These are phyloP conservation scores for Exobasidium rhododendri DNA, from an alignment of 1,284 basidiomycete species.

Conservation along the genomic window DNA sequence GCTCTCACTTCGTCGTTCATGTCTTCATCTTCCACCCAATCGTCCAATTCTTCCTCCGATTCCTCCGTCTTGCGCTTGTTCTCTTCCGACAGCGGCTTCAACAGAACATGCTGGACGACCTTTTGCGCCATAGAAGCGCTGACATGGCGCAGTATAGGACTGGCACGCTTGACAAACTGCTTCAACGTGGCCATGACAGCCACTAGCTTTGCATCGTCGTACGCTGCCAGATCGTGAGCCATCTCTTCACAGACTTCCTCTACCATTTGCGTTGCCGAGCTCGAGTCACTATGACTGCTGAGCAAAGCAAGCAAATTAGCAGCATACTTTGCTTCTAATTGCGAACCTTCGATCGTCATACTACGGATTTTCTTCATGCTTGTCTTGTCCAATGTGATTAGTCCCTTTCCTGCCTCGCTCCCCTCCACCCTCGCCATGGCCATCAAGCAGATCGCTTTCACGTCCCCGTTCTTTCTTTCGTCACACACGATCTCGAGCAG, in stretches of 20 bases:
- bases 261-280: conserved; percentile 22
- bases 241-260: conserved; percentile 61
- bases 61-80: conserved; percentile 9
- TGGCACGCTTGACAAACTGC: conserved; percentile 70
- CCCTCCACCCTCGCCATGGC: background rate
- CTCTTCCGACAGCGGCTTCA: conserved; percentile 28
- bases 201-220: conserved; percentile 63
- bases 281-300: conserved; percentile 15
- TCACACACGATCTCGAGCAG: background rate
- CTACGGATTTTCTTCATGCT: conserved; percentile 51
- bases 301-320: conserved; percentile 67
- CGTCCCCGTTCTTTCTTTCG: conserved; percentile 58
- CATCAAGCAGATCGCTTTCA: background rate
- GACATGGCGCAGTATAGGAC: conserved; percentile 71
- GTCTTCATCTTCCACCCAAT: conserved; percentile 38
- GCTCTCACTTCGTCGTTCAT: conserved; percentile 26
- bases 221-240: conserved; percentile 61
- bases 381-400: conserved; percentile 23
- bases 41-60: conserved; percentile 21
- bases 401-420: background rate
- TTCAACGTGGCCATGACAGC: conserved; percentile 70
- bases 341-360: conserved; percentile 49
- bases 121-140: conserved; percentile 74
- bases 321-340: conserved; percentile 71
- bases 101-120: conserved; percentile 59